A percentile compares a stretch with the other conserved stretches of the same genome.
These are phyloP conservation scores for Leccinum incarnatum DNA, from an alignment of 768 basidiomycete genomes.

Conservation along the genomic window DNA sequence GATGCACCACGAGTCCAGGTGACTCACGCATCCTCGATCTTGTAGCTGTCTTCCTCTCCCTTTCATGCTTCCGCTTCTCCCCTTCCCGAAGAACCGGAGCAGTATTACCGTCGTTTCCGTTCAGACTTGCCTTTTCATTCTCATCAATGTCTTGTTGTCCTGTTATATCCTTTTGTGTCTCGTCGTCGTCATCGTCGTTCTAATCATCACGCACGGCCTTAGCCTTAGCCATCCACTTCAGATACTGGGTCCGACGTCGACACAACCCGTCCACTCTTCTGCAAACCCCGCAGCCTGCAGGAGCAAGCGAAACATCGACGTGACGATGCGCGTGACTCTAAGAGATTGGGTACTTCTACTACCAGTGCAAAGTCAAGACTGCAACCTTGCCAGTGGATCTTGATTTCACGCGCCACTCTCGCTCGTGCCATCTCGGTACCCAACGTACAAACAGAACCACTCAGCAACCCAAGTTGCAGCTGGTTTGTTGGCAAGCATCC, in stretches of 20 bases:
- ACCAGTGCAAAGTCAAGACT: not conserved
- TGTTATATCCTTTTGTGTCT: not conserved
- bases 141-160: too few species aligned
- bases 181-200: conserved; percentile 16
- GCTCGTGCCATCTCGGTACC: conserved; percentile 10
- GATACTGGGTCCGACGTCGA: too few species aligned
- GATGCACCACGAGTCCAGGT: too few species aligned
- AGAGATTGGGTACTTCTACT: not conserved
- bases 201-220: conserved; percentile 47
- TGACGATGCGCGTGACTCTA: not conserved
- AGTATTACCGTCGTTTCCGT: too few species aligned
- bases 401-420: conserved; percentile 17
- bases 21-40: conserved; percentile 27
- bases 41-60: conserved; percentile 36
- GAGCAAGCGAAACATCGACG: too few species aligned
- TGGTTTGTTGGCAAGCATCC: conserved; percentile 57
- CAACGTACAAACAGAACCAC: too few species aligned
- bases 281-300: not conserved
- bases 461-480: not conserved
- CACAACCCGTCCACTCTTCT: too few species aligned
- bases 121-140: not conserved
- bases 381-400: conserved; percentile 9
- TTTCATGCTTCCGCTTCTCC: not conserved
- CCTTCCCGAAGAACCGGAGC: not conserved
- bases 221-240: not conserved